Percentiles rank a stretch among this genome's conserved stretches.
phyloP scores from a whole-genome alignment of 345 rosid genomes.

The Triadica sebifera region DNA sequence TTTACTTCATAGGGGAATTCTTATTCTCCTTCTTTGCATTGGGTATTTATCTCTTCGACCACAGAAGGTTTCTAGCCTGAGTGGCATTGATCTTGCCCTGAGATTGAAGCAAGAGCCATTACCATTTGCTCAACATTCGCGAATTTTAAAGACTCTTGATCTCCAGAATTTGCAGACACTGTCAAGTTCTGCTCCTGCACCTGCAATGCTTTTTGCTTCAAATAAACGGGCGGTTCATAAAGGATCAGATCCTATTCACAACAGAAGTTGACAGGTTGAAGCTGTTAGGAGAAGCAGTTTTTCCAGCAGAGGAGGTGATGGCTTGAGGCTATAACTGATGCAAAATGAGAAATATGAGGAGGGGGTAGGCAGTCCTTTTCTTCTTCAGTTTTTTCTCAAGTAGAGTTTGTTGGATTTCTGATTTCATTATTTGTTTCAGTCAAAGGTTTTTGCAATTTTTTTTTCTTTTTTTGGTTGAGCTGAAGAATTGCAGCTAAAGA shows the following conservation, averaged over 20 bases:
- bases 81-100: slow-evolving; percentile 36
- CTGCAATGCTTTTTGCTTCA: slow-evolving; percentile 53
- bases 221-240: slow-evolving; percentile 57
- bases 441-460: background rate
- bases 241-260: slow-evolving; percentile 95
- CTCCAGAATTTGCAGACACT: slow-evolving; percentile 28
- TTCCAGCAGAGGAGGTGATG: slow-evolving; percentile 23
- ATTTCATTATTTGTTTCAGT: slow-evolving; percentile 26
- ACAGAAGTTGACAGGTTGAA: slow-evolving; percentile 50
- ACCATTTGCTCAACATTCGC: slow-evolving; percentile 34
- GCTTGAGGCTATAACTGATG: slow-evolving; percentile 26
- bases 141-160: slow-evolving; percentile 38
- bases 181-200: slow-evolving; percentile 46
- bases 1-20: slow-evolving; percentile 26
- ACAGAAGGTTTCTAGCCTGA: slow-evolving; percentile 36
- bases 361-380: too few species aligned
- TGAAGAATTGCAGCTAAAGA: slow-evolving; percentile 10
- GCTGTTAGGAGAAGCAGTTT: background rate
- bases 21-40: slow-evolving; percentile 47
- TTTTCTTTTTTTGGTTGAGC: slow-evolving; percentile 3
- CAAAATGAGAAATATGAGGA: slow-evolving; percentile 12
- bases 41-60: slow-evolving; percentile 36
- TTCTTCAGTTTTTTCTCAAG: background rate
- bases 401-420: slow-evolving; percentile 31
- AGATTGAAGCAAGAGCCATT: slow-evolving; percentile 39